A percentile compares a stretch with the other conserved stretches of the same genome.
These are phyloP conservation scores for Artemisia princeps DNA, from an alignment of 140 eudicot species.

Conservation along the genomic window DNA sequence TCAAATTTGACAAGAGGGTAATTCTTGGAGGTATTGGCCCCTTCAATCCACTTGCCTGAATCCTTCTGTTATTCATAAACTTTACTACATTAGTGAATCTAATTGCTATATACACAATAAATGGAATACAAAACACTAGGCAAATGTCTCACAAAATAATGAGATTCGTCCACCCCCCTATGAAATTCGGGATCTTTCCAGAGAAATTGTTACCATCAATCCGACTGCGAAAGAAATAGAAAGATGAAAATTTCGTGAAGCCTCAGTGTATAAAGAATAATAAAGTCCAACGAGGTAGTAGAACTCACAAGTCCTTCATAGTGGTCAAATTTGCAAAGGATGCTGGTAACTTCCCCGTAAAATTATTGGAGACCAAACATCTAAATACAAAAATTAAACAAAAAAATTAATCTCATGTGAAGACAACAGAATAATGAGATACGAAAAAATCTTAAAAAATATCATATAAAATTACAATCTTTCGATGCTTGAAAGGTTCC, in stretches of 20 bases:
- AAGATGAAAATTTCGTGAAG: no score
- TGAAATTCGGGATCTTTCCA: constrained; percentile 56
- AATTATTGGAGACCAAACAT: constrained; percentile 38
- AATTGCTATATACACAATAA: background rate
- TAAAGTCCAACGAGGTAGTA: background rate
- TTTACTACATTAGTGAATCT: background rate
- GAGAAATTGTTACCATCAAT: constrained; percentile 42
- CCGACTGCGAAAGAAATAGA: constrained; percentile 34
- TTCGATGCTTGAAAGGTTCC: constrained; percentile 45
- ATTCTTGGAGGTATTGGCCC: constrained; percentile 69
- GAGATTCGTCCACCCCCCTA: constrained; percentile 48
- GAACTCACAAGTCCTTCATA: constrained; percentile 58
- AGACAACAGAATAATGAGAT: background rate
- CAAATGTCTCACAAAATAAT: constrained; percentile 37
- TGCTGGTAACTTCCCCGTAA: constrained; percentile 56
- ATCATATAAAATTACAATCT: constrained; percentile 38
- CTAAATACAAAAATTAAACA: constrained; percentile 16
- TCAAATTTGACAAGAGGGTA: constrained; percentile 33
- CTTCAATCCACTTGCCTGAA: constrained; percentile 56
- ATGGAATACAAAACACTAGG: background rate
- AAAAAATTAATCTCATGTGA: no score
- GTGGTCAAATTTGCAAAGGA: constrained; percentile 39
- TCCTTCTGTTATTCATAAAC: constrained; percentile 35
- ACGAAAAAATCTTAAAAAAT: background rate
- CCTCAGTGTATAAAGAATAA: background rate